phyloP scores from a whole-genome alignment of 225 moss, liverwort and hornwort genomes.

The Takakia lepidozioides region DNA sequence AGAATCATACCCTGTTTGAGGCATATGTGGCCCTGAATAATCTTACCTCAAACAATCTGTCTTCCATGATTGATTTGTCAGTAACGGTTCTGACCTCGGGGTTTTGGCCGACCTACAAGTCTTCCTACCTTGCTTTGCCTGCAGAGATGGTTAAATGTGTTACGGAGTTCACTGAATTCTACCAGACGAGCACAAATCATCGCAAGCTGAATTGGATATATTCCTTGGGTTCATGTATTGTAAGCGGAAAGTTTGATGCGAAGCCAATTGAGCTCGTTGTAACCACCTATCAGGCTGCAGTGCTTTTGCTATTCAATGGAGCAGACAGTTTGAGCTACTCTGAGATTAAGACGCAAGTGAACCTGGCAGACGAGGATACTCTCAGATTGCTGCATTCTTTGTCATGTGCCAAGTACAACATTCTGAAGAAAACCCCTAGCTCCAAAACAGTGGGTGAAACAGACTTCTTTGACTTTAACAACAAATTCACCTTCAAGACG shows the following conservation, averaged over 20 bases:
- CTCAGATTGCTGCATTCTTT: conserved; percentile 89
- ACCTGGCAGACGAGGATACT: conserved; percentile 92
- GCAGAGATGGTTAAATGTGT: conserved; percentile 99
- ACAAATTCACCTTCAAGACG: conserved; percentile 97
- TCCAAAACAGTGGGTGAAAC: conserved; percentile 54
- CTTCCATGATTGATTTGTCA: conserved; percentile 94
- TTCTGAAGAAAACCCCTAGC: conserved; percentile 79
- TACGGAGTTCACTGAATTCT: conserved; percentile 93
- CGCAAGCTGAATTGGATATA: conserved; percentile 98
- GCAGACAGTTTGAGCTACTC: conserved; percentile 82
- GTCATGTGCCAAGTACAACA: conserved; percentile 97
- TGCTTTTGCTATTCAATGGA: conserved; percentile 87
- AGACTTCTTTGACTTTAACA: conserved; percentile 87
- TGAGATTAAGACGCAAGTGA: conserved; percentile 88
- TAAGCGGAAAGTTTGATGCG: conserved; percentile 84
- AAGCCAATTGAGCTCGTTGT: conserved; percentile 93
- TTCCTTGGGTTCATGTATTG: conserved; percentile 94
- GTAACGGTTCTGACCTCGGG: conserved; percentile 97
- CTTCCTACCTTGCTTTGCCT: conserved; percentile 90
- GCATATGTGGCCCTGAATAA: conserved; percentile 64
- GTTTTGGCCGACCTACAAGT: conserved; percentile 98
- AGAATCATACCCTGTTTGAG: conserved; percentile 87
- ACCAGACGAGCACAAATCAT: conserved; percentile 98
- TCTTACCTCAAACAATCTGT: conserved; percentile 74
- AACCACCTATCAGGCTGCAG: conserved; percentile 98